Conservation (phyloP, 73 alveolate genomes). For the Uronychia setigera region DNA sequence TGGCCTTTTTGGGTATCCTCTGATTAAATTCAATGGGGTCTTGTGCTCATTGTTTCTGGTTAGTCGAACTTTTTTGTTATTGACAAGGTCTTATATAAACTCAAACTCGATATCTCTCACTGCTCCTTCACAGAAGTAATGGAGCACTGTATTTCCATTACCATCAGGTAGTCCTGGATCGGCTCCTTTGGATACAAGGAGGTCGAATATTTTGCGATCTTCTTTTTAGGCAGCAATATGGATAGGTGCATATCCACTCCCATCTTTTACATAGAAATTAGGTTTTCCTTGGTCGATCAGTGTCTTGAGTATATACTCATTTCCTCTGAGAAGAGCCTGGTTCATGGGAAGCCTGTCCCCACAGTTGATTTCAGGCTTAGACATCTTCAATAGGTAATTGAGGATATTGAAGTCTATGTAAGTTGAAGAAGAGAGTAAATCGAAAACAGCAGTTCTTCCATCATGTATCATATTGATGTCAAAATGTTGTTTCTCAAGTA, state of each 20-base stretch:
- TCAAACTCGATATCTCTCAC: conserved; percentile 59
- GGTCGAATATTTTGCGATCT: conserved; percentile 27
- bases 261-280: conserved; percentile 41
- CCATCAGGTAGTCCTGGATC: conserved; percentile 56
- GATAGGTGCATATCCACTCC: conserved; percentile 56
- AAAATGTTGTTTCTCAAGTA: conserved; percentile 47
- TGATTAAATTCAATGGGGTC: conserved; percentile 54
- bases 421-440: conserved; percentile 48
- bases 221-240: conserved; percentile 54
- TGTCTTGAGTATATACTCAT: conserved; percentile 42
- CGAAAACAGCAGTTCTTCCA: conserved; percentile 45
- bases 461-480: conserved; percentile 52
- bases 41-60: conserved; percentile 58
- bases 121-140: conserved; percentile 53
- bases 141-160: conserved; percentile 59
- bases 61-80: conserved; percentile 27
- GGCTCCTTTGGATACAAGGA: conserved; percentile 46
- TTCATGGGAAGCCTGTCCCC: conserved; percentile 61
- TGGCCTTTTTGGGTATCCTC: conserved; percentile 44
- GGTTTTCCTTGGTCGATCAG: conserved; percentile 63
- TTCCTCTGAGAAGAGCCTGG: conserved; percentile 61
- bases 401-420: conserved; percentile 51
- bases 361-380: conserved; percentile 48
- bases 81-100: conserved; percentile 38
- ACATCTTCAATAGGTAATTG: conserved; percentile 37